phyloP scores from a whole-genome alignment of 2,329 filamentous ascomycete genomes.

The Xylaria arbuscula region DNA sequence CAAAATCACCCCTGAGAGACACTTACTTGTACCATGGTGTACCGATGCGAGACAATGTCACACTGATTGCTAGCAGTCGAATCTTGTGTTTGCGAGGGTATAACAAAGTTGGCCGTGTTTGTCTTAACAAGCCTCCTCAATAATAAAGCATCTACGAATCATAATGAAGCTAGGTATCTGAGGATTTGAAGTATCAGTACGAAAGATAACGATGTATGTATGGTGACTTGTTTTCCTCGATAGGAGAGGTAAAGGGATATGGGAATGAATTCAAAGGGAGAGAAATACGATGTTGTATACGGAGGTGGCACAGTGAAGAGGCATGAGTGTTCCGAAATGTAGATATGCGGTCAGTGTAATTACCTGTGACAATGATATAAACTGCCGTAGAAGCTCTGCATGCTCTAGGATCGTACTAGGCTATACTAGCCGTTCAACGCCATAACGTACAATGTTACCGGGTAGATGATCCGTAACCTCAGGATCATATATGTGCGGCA shows the following conservation, averaged over 20 bases:
- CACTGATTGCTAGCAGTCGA: slow-evolving; percentile 27
- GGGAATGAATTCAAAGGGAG: background rate
- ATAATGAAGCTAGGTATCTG: background rate
- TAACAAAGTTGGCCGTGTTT: slow-evolving; percentile 20
- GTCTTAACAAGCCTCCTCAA: slow-evolving; percentile 3
- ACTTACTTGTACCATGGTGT: slow-evolving; percentile 9
- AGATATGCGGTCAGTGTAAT: slow-evolving; percentile 1
- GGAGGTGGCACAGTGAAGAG: slow-evolving; percentile 8
- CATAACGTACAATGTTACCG: slow-evolving; percentile 7
- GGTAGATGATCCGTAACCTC: background rate
- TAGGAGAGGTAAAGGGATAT: slow-evolving; percentile 8
- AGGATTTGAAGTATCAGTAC: background rate
- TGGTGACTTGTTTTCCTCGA: slow-evolving; percentile 5
- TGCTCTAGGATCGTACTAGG: background rate
- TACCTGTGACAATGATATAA: background rate
- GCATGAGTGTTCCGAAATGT: background rate
- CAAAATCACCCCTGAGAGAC: slow-evolving; percentile 15
- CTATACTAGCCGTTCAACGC: background rate
- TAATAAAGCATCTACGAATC: slow-evolving; percentile 16
- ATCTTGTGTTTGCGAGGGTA: slow-evolving; percentile 19
- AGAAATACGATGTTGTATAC: background rate
- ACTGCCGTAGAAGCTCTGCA: background rate
- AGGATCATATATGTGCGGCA: slow-evolving; percentile 1
- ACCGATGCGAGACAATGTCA: slow-evolving; percentile 29
- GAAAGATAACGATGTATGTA: slow-evolving; percentile 4